Evolutionary conservation across 352 stramenopile species (phyloP).

Genomic region (Pythium phragmiticola): DNA sequence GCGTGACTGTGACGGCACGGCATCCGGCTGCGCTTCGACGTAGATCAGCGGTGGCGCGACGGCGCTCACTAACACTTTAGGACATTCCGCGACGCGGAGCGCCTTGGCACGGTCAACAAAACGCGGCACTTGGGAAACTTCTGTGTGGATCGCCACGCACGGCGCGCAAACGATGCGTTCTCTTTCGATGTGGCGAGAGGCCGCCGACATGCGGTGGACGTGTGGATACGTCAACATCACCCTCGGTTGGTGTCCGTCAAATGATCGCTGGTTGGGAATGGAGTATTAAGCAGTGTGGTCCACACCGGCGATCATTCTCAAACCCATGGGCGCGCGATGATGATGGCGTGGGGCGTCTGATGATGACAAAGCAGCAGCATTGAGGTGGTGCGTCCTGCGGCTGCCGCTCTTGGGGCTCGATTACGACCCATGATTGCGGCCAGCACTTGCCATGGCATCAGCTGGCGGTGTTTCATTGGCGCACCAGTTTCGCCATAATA

Average conservation of each 20-base stretch:
- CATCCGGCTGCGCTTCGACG: slow-evolving; percentile 9
- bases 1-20: not conserved
- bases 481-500: too few relatives aligned
- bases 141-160: slow-evolving; percentile 31
- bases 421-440: slow-evolving; percentile 8
- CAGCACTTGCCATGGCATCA: too few relatives aligned
- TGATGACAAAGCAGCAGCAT: not conserved
- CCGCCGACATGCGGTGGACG: not conserved
- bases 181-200: not conserved
- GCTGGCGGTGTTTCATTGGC: too few relatives aligned
- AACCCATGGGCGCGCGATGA: not conserved
- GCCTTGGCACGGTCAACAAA: slow-evolving; percentile 19
- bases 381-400: too few relatives aligned
- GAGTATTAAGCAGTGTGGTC: not conserved
- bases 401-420: not conserved
- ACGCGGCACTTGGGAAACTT: slow-evolving; percentile 32
- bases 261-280: not conserved
- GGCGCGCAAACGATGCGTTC: slow-evolving; percentile 2
- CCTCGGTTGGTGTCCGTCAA: not conserved
- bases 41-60: slow-evolving; percentile 34
- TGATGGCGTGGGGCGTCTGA: not conserved
- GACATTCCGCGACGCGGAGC: not conserved
- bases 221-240: slow-evolving; percentile 2
- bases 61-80: slow-evolving; percentile 2
- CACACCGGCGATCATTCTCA: not conserved